Base-by-base conservation (phyloP, 768 basidiomycete species). In the Auricularia auricula-judae region DNA sequence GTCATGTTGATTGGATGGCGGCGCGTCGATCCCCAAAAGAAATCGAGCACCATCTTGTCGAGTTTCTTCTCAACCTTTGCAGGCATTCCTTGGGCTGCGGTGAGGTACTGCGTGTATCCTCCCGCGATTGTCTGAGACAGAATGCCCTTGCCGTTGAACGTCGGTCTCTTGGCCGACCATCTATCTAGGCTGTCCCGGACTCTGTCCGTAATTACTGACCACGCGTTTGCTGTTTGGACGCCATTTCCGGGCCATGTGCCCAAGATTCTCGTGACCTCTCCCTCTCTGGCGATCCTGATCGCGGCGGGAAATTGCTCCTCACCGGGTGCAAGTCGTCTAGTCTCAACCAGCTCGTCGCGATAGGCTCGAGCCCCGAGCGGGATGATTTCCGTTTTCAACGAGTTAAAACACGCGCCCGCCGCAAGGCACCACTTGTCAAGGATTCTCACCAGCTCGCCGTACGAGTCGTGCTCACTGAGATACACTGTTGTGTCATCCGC, bases 401-500 rank as follows among this genome's bases (percentile, higher is more conserved):
- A 63, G 62, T 81, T 82, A 66, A 81, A 82, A 39, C 75, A 76
- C 0, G 79, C 80, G 0, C 72, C 68, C 10, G 76, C 76, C 3
- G 74, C 77, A 0, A 18, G n/a, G 65, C 78, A 82, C 81, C 81
- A 83, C 0, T 44, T 51, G 0, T 72, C 33, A 0, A 81, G 76
- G 1, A 80, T 71, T 0, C 36, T 0, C 2, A 68, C 36, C 0
- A 82, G 72, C 0, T 64, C 65, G 0, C 62, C 53, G 14, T 73
- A 73, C 4, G 67, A 58, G 62, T 81, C 78, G 0, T 64, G 8
- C 53, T 72, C 68, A 1, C 67, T 67, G 0, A 81, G 73, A 66
- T 70, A 77, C 0, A 74, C 72, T 1, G 74, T 74, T 10, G 78
- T 79, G 66, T 80, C 78, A 65, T 81, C 77, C 0, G 79, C 77